phyloP scores from a whole-genome alignment of 2,329 filamentous ascomycete genomes.

The Pleomassaria siparia region DNA sequence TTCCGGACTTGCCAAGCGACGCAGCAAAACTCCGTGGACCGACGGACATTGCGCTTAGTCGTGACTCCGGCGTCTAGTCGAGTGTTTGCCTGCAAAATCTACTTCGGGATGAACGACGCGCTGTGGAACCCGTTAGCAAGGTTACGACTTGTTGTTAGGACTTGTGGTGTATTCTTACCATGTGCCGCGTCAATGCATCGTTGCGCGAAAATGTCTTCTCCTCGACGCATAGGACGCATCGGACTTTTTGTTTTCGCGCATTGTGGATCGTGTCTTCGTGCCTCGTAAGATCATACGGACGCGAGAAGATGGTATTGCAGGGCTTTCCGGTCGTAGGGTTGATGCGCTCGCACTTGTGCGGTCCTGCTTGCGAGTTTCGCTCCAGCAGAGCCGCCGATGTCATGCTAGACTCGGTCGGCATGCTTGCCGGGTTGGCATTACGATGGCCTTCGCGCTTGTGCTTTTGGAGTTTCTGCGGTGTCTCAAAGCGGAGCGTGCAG shows the following conservation, averaged over 20 bases:
- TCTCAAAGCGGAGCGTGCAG: conserved; percentile 85
- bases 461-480: conserved; percentile 82
- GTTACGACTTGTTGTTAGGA: conserved; percentile 11
- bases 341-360: conserved; percentile 88
- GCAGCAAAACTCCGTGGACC: conserved; percentile 9
- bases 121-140: conserved; percentile 26
- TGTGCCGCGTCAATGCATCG: conserved; percentile 90
- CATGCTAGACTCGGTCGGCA: conserved; percentile 42
- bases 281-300: conserved; percentile 92
- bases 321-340: conserved; percentile 95
- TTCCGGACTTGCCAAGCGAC: conserved; percentile 7
- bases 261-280: conserved; percentile 99
- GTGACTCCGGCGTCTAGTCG: conserved; percentile 44
- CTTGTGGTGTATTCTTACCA: conserved; percentile 48
- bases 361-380: conserved; percentile 85
- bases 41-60: conserved; percentile 25
- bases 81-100: conserved; percentile 71
- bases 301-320: conserved; percentile 90
- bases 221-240: conserved; percentile 88
- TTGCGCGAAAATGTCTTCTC: conserved; percentile 97
- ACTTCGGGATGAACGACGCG: conserved; percentile 90
- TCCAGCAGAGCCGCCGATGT: conserved; percentile 58
- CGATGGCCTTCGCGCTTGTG: conserved; percentile 95
- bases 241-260: conserved; percentile 87
- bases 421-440: conserved; percentile 37